A percentile compares a stretch with the other conserved stretches of the same genome.
These are phyloP conservation scores for Striga asiatica DNA, from an alignment of 257 asterid species.

Conservation along the genomic window DNA sequence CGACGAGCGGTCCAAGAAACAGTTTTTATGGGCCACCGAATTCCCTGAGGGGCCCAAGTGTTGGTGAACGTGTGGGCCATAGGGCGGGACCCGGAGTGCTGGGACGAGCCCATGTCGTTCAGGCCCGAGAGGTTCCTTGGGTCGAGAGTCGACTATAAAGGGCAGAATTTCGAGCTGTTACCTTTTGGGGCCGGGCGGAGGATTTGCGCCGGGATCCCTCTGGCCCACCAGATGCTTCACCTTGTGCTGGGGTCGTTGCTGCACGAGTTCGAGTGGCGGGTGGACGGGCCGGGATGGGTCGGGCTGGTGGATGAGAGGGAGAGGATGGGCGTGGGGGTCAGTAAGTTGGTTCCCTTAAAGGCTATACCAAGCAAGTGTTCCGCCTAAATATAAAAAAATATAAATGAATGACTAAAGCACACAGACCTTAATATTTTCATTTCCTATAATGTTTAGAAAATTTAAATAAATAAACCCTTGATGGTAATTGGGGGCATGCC, in stretches of 20 bases:
- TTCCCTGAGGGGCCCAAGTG: constrained; percentile 33
- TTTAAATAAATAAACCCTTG: no score
- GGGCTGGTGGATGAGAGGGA: not conserved
- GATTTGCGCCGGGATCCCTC: constrained; percentile 40
- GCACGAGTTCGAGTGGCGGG: constrained; percentile 44
- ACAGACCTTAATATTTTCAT: no score
- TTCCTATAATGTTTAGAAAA: no score
- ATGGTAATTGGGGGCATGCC: no score
- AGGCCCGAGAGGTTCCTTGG: constrained; percentile 46
- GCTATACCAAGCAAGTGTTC: not conserved
- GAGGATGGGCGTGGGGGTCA: not conserved
- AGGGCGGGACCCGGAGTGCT: constrained; percentile 39
- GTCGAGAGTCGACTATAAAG: constrained; percentile 30
- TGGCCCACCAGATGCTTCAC: constrained; percentile 48
- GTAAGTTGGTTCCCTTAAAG: not conserved
- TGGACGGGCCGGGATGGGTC: constrained; percentile 2
- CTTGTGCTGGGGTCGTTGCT: constrained; percentile 41
- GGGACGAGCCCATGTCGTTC: constrained; percentile 33
- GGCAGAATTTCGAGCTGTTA: constrained; percentile 35
- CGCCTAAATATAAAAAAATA: no score
- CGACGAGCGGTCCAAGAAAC: constrained; percentile 26
- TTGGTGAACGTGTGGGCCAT: constrained; percentile 40
- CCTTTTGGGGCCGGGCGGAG: constrained; percentile 63
- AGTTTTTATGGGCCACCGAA: constrained; percentile 28
- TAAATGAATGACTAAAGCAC: no score